A percentile compares a stretch with the other conserved stretches of the same genome.
phyloP scores from a whole-genome alignment of 2,329 filamentous ascomycete species.

The Cephalotrichum gorgonifer region DNA sequence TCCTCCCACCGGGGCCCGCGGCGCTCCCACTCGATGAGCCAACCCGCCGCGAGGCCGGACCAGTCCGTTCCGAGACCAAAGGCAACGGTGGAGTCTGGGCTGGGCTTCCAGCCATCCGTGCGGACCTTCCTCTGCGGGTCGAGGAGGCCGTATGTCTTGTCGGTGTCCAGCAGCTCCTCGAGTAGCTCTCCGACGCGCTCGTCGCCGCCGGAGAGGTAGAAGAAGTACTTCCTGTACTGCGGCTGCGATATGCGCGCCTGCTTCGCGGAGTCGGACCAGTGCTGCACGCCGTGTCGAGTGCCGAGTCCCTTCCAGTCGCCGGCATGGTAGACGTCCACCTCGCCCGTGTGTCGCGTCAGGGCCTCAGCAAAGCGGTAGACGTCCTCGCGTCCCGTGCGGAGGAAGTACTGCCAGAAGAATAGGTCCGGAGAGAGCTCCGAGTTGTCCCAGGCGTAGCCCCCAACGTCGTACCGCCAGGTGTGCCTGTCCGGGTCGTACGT shows the following conservation, averaged over 20 bases:
- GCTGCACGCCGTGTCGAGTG: conserved; percentile 52
- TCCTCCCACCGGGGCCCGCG: conserved; percentile 42
- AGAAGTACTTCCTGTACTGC: conserved; percentile 47
- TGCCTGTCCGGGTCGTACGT: conserved; percentile 50
- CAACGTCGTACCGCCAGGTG: conserved; percentile 52
- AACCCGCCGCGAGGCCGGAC: conserved; percentile 43
- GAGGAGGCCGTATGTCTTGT: conserved; percentile 39
- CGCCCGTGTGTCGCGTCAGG: conserved; percentile 45
- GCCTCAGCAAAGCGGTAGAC: conserved; percentile 50
- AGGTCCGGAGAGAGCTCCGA: conserved; percentile 52
- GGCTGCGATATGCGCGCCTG: conserved; percentile 51
- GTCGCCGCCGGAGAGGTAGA: conserved; percentile 45
- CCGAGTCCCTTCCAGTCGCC: conserved; percentile 49
- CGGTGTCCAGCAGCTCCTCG: conserved; percentile 37
- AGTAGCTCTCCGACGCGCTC: conserved; percentile 46
- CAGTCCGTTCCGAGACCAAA: conserved; percentile 50
- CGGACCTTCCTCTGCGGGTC: conserved; percentile 51
- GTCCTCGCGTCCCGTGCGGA: conserved; percentile 45
- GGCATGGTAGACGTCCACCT: conserved; percentile 52
- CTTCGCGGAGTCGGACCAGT: conserved; percentile 50
- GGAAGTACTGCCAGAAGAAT: conserved; percentile 53
- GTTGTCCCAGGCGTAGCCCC: conserved; percentile 57
- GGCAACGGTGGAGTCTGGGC: conserved; percentile 18
- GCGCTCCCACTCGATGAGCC: conserved; percentile 51
- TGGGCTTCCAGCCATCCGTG: conserved; percentile 36